Percentiles rank a stretch among this genome's conserved stretches.
These are phyloP conservation scores for Termitomyces bulborhizus DNA, from an alignment of 768 basidiomycete genomes.

Conservation along the genomic window DNA sequence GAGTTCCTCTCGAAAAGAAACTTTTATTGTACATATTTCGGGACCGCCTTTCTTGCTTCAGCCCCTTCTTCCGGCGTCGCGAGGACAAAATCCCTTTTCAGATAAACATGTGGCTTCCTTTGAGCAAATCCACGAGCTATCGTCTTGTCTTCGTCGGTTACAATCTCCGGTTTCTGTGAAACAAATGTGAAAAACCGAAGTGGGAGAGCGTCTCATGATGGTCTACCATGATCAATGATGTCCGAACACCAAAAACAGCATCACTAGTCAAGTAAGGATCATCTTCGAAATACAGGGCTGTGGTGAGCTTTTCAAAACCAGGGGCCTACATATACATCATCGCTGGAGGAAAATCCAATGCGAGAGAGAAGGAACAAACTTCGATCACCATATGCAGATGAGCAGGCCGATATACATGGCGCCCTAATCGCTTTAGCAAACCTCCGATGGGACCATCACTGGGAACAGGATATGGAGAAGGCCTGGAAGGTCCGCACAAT, in stretches of 20 bases:
- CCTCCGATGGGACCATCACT: constrained; percentile 72
- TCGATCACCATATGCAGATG: constrained; percentile 74
- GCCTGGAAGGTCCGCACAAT: constrained; percentile 21
- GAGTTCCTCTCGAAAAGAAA: neutral
- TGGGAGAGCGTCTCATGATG: neutral
- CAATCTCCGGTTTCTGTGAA: constrained; percentile 41
- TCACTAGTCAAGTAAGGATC: constrained; percentile 66
- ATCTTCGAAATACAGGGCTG: constrained; percentile 69
- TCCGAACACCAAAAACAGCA: constrained; percentile 78
- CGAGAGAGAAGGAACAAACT: constrained; percentile 23
- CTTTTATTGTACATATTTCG: neutral
- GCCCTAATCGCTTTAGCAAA: constrained; percentile 45
- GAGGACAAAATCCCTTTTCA: constrained; percentile 37
- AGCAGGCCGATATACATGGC: constrained; percentile 75
- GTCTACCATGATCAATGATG: constrained; percentile 69
- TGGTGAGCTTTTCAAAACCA: constrained; percentile 67
- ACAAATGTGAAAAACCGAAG: neutral
- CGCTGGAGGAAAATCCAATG: neutral
- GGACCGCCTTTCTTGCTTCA: constrained; percentile 22
- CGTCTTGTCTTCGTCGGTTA: constrained; percentile 49
- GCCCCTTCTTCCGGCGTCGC: constrained; percentile 32
- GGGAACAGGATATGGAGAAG: constrained; percentile 70
- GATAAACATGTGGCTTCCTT: constrained; percentile 28
- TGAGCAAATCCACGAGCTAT: constrained; percentile 48
- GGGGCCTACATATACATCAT: constrained; percentile 35